A percentile compares a stretch with the other conserved stretches of the same genome.
Evolutionary conservation across 169 alveolate genomes (phyloP).

Genomic region (Eimeria acervulina): DNA sequence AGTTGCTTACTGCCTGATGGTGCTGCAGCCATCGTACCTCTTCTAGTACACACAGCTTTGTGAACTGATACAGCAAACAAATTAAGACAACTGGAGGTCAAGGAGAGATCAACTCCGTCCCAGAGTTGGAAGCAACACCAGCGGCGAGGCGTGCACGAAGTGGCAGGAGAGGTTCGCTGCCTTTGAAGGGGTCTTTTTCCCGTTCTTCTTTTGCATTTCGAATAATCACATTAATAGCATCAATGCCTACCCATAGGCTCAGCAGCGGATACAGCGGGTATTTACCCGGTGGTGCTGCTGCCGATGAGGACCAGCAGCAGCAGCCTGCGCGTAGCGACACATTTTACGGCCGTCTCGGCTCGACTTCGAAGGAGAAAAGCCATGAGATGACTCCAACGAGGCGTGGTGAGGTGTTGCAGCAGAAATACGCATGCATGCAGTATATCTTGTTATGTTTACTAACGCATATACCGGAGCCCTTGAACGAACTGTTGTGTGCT

Average conservation of each 20-base stretch:
- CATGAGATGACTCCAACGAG: not conserved
- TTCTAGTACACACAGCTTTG: not conserved
- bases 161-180: not conserved
- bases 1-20: not conserved
- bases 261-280: constrained; percentile 73
- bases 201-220: too few relatives aligned
- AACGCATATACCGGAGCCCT: too few relatives aligned
- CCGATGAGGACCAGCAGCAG: constrained; percentile 1
- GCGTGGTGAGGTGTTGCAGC: constrained; percentile 19
- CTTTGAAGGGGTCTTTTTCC: too few relatives aligned
- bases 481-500: not conserved
- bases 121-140: not conserved
- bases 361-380: not conserved
- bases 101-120: not conserved
- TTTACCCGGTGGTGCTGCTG: not conserved
- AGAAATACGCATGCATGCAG: not conserved
- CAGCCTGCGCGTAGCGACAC: constrained; percentile 36
- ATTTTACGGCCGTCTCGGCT: constrained; percentile 59
- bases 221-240: too few relatives aligned
- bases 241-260: constrained; percentile 27
- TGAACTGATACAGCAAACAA: not conserved
- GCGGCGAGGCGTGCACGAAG: not conserved
- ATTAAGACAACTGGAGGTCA: not conserved
- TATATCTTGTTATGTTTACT: too few relatives aligned
- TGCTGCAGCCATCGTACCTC: not conserved